Conservation (phyloP, 176 grass and related monocot species). For the maize (Zea mays) region DNA sequence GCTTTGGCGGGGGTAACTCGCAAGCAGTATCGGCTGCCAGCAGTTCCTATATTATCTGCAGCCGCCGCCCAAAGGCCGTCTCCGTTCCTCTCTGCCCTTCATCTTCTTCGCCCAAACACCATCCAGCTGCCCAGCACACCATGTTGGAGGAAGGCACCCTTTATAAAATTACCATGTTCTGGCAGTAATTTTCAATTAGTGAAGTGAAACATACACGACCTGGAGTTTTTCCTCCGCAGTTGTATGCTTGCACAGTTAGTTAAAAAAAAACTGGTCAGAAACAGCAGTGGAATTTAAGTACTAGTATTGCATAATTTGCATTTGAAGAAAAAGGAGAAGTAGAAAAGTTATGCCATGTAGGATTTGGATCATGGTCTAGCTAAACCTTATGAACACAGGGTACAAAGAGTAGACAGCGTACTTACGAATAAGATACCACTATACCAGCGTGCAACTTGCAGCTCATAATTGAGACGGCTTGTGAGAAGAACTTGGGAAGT, state of each 20-base stretch:
- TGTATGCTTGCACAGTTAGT: not conserved
- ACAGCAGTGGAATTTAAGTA: not conserved
- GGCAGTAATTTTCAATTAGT: not conserved
- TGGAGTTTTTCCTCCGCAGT: not conserved
- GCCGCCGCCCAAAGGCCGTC: not conserved
- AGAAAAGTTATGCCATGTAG: not conserved
- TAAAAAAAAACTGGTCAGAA: not conserved
- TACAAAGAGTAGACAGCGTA: not conserved
- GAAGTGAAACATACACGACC: not conserved
- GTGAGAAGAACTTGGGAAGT: not conserved
- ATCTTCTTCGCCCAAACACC: not conserved
- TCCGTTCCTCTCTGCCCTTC: not conserved
- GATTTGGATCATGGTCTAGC: not conserved
- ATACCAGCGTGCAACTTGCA: not conserved
- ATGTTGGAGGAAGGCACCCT: not conserved
- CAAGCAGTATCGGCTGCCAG: no score
- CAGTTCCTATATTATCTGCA: not conserved
- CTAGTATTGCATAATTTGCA: not conserved
- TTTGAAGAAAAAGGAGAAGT: not conserved
- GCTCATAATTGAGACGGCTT: not conserved
- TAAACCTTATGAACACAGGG: not conserved
- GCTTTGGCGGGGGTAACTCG: not conserved
- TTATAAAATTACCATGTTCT: not conserved
- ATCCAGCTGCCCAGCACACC: not conserved
- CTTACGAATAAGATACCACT: not conserved